A percentile compares a stretch with the other conserved stretches of the same genome.
phyloP scores from a whole-genome alignment of 768 basidiomycete species.

The Rhodotorula graminis region DNA sequence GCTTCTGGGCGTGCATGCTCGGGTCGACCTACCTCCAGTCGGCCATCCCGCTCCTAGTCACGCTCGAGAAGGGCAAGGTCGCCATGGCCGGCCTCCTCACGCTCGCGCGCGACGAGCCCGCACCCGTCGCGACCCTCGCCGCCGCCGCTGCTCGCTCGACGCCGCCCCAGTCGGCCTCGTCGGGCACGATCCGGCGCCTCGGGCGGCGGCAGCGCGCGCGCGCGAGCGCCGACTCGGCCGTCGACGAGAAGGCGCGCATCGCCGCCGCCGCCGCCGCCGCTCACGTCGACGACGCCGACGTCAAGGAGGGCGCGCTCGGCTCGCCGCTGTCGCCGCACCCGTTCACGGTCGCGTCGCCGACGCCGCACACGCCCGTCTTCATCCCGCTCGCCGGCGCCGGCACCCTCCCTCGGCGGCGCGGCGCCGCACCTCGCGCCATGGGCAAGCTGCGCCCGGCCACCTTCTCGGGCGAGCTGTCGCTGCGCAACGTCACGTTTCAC shows the following conservation, averaged over 20 bases:
- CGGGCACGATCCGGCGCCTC: not conserved
- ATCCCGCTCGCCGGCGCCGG: constrained; percentile 27
- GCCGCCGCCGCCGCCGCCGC: too few species aligned
- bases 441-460: constrained; percentile 62
- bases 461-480: constrained; percentile 66
- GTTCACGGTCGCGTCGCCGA: constrained; percentile 9
- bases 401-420: not conserved
- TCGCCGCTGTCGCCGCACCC: constrained; percentile 26
- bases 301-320: constrained; percentile 9
- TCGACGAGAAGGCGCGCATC: not conserved
- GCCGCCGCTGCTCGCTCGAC: not conserved
- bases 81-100: constrained; percentile 66
- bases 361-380: constrained; percentile 22
- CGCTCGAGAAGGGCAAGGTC: constrained; percentile 74
- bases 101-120: constrained; percentile 52
- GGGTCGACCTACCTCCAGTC: constrained; percentile 81
- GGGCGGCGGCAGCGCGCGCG: not conserved
- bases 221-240: not conserved
- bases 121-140: not conserved
- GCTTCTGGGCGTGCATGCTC: constrained; percentile 95
- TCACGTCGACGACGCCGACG: too few species aligned
- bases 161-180: not conserved
- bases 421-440: constrained; percentile 20
- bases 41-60: constrained; percentile 74
- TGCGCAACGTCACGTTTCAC: constrained; percentile 61